These are phyloP conservation scores for Verticillium nonalfalfae DNA, from an alignment of 2,329 filamentous ascomycete species.

Conservation along the genomic window DNA sequence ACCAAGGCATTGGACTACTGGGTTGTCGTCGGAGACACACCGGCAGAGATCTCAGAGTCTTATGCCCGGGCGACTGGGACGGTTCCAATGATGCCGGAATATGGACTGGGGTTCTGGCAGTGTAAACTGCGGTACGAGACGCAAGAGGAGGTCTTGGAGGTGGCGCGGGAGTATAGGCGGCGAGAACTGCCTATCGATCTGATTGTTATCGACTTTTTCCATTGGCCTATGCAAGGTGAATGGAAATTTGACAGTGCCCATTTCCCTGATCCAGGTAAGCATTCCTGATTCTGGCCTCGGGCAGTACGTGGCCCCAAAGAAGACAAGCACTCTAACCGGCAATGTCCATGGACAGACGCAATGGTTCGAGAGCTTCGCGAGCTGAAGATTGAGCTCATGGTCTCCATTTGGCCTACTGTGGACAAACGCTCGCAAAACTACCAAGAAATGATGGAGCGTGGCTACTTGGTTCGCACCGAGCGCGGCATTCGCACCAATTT, in stretches of 20 bases:
- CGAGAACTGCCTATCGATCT: conserved; percentile 53
- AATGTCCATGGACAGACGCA: conserved; percentile 32
- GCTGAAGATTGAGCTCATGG: conserved; percentile 58
- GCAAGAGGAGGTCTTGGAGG: conserved; percentile 54
- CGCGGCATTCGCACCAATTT: conserved; percentile 52
- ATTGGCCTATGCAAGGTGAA: conserved; percentile 61
- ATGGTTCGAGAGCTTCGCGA: conserved; percentile 57
- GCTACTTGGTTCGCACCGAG: conserved; percentile 54
- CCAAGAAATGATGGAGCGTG: conserved; percentile 22
- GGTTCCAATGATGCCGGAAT: conserved; percentile 63
- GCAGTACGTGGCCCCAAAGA: too few species aligned
- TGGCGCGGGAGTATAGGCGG: conserved; percentile 53
- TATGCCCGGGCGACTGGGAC: conserved; percentile 52
- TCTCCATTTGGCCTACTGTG: conserved; percentile 60
- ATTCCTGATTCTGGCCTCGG: too few species aligned
- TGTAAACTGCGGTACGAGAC: conserved; percentile 61
- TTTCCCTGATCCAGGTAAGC: conserved; percentile 50
- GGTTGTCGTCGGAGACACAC: conserved; percentile 52
- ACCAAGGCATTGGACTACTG: conserved; percentile 57
- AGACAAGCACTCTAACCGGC: conserved; percentile 4
- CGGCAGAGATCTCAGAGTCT: conserved; percentile 46
- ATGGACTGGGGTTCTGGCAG: conserved; percentile 63
- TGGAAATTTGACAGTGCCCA: conserved; percentile 60
- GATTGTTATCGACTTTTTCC: conserved; percentile 64
- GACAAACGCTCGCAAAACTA: conserved; percentile 20